Evolutionary conservation across 352 stramenopile genomes (phyloP).

Genomic region (Phytophthora sp.): DNA sequence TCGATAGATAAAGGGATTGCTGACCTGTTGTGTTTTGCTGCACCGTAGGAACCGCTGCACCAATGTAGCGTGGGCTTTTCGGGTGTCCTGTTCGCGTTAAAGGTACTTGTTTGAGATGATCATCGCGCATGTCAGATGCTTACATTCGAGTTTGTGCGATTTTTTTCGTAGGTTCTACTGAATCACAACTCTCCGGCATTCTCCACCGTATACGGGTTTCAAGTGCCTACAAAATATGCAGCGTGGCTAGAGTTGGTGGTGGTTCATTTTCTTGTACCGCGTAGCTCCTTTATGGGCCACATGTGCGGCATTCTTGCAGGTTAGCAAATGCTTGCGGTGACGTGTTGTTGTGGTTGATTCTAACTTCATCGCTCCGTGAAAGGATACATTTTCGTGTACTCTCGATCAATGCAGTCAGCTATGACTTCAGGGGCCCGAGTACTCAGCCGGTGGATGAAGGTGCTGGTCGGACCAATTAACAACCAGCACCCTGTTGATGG

Average conservation of each 20-base stretch:
- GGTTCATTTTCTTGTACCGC: slow-evolving; percentile 85
- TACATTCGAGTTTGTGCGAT: no score
- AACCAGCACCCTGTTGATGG: not conserved
- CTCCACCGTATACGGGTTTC: slow-evolving; percentile 70
- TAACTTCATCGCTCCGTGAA: not conserved
- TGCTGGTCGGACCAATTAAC: not conserved
- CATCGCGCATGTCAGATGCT: no score
- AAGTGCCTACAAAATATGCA: slow-evolving; percentile 87
- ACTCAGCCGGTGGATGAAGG: slow-evolving; percentile 13
- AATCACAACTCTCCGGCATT: slow-evolving; percentile 77
- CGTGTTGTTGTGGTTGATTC: not conserved
- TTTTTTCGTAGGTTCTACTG: slow-evolving; percentile 68
- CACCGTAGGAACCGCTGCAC: slow-evolving; percentile 40
- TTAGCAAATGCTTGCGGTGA: slow-evolving; percentile 1
- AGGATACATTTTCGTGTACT: slow-evolving; percentile 41
- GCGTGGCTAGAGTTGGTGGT: slow-evolving; percentile 89
- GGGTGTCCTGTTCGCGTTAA: slow-evolving; percentile 79
- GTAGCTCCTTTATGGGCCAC: slow-evolving; percentile 87
- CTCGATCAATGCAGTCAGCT: slow-evolving; percentile 16
- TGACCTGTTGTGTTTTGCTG: slow-evolving; percentile 22
- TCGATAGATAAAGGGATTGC: no score
- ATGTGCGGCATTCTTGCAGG: slow-evolving; percentile 89
- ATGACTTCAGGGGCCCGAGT: slow-evolving; percentile 10
- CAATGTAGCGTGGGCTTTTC: slow-evolving; percentile 86
- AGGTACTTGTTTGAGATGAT: slow-evolving; percentile 42